Evolutionary conservation across 2,329 filamentous ascomycete genomes (phyloP).

Genomic region (Neopestalotiopsis clavispora): DNA sequence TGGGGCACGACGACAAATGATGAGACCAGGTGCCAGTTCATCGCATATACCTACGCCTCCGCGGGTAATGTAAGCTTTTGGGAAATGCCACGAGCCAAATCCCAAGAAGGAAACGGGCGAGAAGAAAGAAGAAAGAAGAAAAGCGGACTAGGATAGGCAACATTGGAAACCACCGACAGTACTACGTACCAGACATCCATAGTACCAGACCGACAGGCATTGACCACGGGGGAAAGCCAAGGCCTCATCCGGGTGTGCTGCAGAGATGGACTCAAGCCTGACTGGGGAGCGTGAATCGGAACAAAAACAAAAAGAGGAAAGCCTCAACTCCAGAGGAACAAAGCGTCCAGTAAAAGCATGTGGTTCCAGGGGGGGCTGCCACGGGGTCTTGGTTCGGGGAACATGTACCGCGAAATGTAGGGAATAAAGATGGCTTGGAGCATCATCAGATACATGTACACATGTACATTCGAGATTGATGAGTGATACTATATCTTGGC

Average conservation of each 20-base stretch:
- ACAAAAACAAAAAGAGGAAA: background rate
- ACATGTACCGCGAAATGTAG: too few relatives aligned
- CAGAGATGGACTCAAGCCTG: background rate
- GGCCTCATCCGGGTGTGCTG: background rate
- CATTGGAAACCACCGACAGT: background rate
- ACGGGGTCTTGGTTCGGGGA: too few relatives aligned
- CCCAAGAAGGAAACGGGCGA: constrained; percentile 10
- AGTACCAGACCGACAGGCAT: background rate
- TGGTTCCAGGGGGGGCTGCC: background rate
- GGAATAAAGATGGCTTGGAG: too few relatives aligned
- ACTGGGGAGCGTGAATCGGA: background rate
- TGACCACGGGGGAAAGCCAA: background rate
- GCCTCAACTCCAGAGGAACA: background rate
- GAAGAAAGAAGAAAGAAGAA: background rate
- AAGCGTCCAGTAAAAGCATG: background rate
- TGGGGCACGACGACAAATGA: background rate
- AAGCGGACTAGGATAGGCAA: background rate
- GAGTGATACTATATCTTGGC: too few relatives aligned
- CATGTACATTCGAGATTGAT: too few relatives aligned
- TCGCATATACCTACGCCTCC: background rate
- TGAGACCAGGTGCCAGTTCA: constrained; percentile 5
- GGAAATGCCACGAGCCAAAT: constrained; percentile 15
- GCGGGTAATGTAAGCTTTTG: background rate
- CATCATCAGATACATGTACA: too few relatives aligned
- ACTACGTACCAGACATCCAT: too few relatives aligned